Percentiles rank a stretch among this genome's conserved stretches.
Evolutionary conservation across 78 protist species (phyloP).

Genomic region (Chrysochromulina parva): DNA sequence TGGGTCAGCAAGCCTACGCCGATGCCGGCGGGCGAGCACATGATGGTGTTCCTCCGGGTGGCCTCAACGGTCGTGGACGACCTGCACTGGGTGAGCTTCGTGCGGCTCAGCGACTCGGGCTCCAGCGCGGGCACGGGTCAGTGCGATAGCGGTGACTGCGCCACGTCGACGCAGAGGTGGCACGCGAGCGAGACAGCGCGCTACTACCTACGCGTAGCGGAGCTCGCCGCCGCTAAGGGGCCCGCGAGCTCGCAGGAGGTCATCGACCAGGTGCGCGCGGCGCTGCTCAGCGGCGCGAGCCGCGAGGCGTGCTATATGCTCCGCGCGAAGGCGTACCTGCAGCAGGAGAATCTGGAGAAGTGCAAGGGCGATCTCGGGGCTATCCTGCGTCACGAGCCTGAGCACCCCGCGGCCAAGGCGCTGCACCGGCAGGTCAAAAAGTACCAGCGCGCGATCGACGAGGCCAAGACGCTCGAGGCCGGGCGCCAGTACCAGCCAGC

Average conservation of each 20-base stretch:
- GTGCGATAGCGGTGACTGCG: too few relatives aligned
- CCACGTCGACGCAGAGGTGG: too few relatives aligned
- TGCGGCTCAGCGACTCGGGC: too few relatives aligned
- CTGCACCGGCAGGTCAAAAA: conserved; percentile 11
- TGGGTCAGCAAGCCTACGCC: background rate
- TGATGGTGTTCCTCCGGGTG: too few relatives aligned
- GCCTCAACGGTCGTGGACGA: too few relatives aligned
- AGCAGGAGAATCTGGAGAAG: background rate
- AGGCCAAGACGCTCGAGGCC: background rate
- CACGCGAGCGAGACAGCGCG: too few relatives aligned
- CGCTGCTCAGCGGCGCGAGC: background rate
- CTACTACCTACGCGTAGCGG: too few relatives aligned
- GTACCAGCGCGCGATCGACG: background rate
- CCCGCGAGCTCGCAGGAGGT: too few relatives aligned
- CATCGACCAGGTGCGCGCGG: background rate
- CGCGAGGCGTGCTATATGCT: background rate
- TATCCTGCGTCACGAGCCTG: background rate
- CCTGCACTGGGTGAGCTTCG: too few relatives aligned
- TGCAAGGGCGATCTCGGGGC: conserved; percentile 13
- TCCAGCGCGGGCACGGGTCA: too few relatives aligned
- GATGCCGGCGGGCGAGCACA: background rate
- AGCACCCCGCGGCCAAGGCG: background rate
- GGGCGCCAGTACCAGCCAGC: too few relatives aligned
- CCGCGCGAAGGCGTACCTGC: background rate
- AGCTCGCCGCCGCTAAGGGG: too few relatives aligned